These are phyloP conservation scores for Monascus ruber DNA, from an alignment of 2,329 filamentous ascomycete genomes.

Conservation along the genomic window DNA sequence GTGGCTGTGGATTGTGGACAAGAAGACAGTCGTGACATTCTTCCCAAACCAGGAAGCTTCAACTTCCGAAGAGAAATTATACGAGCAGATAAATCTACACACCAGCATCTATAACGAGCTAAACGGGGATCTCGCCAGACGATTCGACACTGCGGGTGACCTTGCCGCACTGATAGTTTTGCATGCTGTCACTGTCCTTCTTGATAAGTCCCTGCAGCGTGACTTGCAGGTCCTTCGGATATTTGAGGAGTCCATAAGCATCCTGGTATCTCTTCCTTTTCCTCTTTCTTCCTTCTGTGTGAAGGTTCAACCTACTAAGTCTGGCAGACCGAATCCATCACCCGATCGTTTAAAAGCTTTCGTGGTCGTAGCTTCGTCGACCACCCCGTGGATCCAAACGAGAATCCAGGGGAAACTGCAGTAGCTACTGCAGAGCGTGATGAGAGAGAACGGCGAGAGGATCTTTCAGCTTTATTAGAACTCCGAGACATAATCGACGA, in stretches of 20 bases:
- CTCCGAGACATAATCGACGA: constrained; percentile 56
- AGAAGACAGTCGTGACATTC: constrained; percentile 22
- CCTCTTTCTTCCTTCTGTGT: background rate
- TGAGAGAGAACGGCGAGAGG: constrained; percentile 47
- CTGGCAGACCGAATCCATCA: constrained; percentile 49
- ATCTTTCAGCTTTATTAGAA: constrained; percentile 52
- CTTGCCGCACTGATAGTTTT: constrained; percentile 51
- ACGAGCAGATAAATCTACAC: constrained; percentile 45
- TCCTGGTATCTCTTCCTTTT: constrained; percentile 36
- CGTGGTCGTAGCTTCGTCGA: constrained; percentile 46
- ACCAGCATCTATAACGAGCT: constrained; percentile 56
- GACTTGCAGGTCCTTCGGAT: constrained; percentile 54
- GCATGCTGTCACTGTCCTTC: constrained; percentile 51
- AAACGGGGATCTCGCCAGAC: constrained; percentile 52
- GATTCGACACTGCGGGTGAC: constrained; percentile 51
- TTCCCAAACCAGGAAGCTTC: constrained; percentile 25
- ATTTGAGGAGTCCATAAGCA: constrained; percentile 55
- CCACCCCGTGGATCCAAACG: constrained; percentile 21
- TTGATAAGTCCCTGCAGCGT: constrained; percentile 49
- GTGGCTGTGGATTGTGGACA: constrained; percentile 42
- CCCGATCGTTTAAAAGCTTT: constrained; percentile 50
- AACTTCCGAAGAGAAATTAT: constrained; percentile 21
- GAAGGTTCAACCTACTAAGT: background rate
- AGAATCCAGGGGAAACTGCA: constrained; percentile 15
- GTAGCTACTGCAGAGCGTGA: constrained; percentile 22